Evolutionary conservation across 306 rosid genomes (phyloP), one percentile per base, ranked within the genome.

Genomic region (Hippophae rhamnoides): DNA sequence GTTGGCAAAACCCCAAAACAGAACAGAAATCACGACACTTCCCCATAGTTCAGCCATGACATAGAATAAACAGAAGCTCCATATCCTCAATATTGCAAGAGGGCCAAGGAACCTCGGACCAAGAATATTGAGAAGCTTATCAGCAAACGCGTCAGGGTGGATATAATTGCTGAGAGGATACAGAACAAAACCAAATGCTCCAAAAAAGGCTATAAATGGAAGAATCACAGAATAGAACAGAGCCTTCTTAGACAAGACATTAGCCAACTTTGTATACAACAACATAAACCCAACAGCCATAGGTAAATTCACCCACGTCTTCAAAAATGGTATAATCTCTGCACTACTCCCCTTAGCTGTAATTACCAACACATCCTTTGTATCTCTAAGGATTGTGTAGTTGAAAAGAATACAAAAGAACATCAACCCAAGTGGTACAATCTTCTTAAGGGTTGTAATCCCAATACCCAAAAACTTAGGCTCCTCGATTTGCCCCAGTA

Each of bases 41-140:
- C 96, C 97, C 97, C 97, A 90, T 70, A 90, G 72, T 76, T 90
- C 96, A 77, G 97, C 97, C 97, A 90, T 90, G 64, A 90, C 97
- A 83, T 90, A 90, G 78, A 90, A 90, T 81, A 90, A 76, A 62
- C 97, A 90, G 56, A 90, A 90, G 69, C 90, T 87, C 97, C 95
- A 90, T 47, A 90, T 90, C 74, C 95, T 87, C 84, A 90, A 53
- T 57, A 90, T 87, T 42, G 95, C 97, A 44, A 90, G 80, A 0
- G 97, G 97, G 31, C 97, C 95, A 25, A 90, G 90, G 63, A 87
- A 87, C 78, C 97, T 66, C 0, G 97, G 94, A 13, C 97, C 97
- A 46, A 90, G 95, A 27, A 66, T 52, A 60, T 57, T 64, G 66
- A 90, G 94, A 64, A 90, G 97, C 72, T 81, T 84, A 25, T 90